Percentiles rank a stretch among this genome's conserved stretches.
Conservation (phyloP, 257 asterid species). For the Solanum commersonii region DNA sequence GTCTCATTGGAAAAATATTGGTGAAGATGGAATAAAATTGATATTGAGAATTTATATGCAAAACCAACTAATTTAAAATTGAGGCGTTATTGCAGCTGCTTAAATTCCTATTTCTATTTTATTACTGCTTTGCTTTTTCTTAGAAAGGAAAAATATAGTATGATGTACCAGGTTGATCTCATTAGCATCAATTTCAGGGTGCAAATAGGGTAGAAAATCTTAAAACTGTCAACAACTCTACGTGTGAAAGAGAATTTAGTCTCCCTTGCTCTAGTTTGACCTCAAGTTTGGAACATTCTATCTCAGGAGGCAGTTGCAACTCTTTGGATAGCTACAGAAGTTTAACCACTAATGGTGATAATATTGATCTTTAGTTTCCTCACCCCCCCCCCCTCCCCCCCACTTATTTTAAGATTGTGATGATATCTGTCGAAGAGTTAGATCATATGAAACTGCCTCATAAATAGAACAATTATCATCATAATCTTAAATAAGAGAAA, state of each 20-base stretch:
- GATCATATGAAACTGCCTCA: background rate
- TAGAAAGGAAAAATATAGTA: background rate
- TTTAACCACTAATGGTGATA: constrained; percentile 41
- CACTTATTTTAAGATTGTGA: background rate
- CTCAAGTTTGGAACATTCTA: constrained; percentile 46
- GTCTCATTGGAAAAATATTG: background rate
- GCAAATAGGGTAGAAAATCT: constrained; percentile 20
- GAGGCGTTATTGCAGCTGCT: background rate
- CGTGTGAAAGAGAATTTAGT: constrained; percentile 25
- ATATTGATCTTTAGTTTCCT: background rate
- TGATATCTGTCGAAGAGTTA: background rate
- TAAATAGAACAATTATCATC: background rate
- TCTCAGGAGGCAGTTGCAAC: constrained; percentile 49
- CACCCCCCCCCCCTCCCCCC: accelerated
- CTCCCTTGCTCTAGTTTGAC: constrained; percentile 26
- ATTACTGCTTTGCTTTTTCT: background rate
- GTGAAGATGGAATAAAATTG: background rate
- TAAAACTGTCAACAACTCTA: constrained; percentile 15
- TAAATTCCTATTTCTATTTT: background rate
- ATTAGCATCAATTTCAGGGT: constrained; percentile 20
- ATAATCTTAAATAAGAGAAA: background rate
- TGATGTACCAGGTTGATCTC: background rate
- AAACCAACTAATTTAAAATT: background rate
- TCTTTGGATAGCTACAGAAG: constrained; percentile 44
- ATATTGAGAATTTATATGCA: background rate